Base-by-base conservation (phyloP, 116 monocot genomes). In the Papilionanthe hybrid region DNA sequence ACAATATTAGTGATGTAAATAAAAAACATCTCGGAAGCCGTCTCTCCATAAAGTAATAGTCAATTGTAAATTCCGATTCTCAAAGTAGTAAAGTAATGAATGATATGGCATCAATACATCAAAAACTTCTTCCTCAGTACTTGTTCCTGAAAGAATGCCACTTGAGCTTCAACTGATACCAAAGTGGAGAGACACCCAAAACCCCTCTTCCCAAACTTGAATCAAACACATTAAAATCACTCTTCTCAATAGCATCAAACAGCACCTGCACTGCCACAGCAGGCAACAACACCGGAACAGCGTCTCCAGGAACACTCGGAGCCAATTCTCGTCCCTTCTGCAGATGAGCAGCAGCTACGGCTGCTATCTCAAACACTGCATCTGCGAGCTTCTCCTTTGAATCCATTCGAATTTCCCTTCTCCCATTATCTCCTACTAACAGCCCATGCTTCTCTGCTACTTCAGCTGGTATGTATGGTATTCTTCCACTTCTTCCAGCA, bases 111-210 rank as follows among this genome's bases (percentile, higher is more conserved):
- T n/a, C 4, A 4, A 37, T 37, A 37, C 37, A 37, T 37, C 37
- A 37, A 37, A 3, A 37, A 37, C 3, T 37, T 37, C 3, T 37
- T 37, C 37, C 37, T 37, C 37, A 96, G 42, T 90, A 96, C 13
- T 84, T 90, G 0, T 79, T 86, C 49, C 88, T 85, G 90, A 89
- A 90, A 0, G 93, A 92, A 65, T 90, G 81, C 96, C 96, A 96
- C 30, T 83, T 88, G 65, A 96, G 85, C 83, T 96, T 96, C 82
- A 96, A 44, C 89, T 96, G 96, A 78, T 89, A 96, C 92, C 88
- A 91, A 42, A 93, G 60, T 12, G 96, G 96, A n/a, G 96, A 89
- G 29, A 89, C 49, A 12, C 96, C 96, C 71, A 85, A 58, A 78
- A 94, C 78, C 6, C 94, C 96, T 19, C 82, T 84, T n/a, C 86